phyloP scores from a whole-genome alignment of 75 land plant species.

The Ceratopteris richardii region DNA sequence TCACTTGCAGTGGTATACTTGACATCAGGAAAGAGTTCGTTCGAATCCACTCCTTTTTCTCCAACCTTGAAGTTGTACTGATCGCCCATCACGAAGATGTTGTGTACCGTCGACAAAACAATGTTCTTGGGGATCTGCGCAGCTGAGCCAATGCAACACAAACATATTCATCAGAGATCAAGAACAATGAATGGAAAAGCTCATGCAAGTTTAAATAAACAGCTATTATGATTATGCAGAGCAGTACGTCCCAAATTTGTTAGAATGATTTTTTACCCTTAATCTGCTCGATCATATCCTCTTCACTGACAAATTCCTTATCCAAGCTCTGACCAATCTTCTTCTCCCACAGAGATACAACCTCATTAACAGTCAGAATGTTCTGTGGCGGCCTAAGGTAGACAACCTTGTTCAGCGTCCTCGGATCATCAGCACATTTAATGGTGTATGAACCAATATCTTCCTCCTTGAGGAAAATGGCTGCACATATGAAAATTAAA shows the following conservation, averaged over 20 bases:
- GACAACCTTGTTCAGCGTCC: slow-evolving; percentile 49
- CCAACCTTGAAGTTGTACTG: slow-evolving; percentile 36
- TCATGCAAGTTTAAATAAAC: background rate
- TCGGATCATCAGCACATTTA: slow-evolving; percentile 46
- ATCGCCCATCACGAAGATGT: slow-evolving; percentile 27
- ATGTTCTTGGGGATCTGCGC: slow-evolving; percentile 25
- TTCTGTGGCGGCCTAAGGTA: slow-evolving; percentile 45
- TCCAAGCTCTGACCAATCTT: slow-evolving; percentile 31
- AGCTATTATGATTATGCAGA: background rate
- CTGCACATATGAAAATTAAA: slow-evolving; percentile 18
- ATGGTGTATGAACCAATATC: slow-evolving; percentile 48
- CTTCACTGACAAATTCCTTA: slow-evolving; percentile 9
- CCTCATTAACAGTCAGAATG: slow-evolving; percentile 31
- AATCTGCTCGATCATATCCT: slow-evolving; percentile 13
- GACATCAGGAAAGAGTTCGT: slow-evolving; percentile 50
- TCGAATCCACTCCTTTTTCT: slow-evolving; percentile 36
- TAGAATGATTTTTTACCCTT: too few species aligned
- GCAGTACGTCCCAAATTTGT: too few species aligned
- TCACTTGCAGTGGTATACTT: slow-evolving; percentile 54
- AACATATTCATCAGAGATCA: background rate
- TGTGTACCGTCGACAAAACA: slow-evolving; percentile 11
- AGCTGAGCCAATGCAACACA: slow-evolving; percentile 9
- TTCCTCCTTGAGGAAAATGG: slow-evolving; percentile 44
- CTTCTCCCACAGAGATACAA: slow-evolving; percentile 46
- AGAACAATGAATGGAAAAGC: background rate